phyloP scores from a whole-genome alignment of 73 alveolate genomes.

The Effrenium voratum region DNA sequence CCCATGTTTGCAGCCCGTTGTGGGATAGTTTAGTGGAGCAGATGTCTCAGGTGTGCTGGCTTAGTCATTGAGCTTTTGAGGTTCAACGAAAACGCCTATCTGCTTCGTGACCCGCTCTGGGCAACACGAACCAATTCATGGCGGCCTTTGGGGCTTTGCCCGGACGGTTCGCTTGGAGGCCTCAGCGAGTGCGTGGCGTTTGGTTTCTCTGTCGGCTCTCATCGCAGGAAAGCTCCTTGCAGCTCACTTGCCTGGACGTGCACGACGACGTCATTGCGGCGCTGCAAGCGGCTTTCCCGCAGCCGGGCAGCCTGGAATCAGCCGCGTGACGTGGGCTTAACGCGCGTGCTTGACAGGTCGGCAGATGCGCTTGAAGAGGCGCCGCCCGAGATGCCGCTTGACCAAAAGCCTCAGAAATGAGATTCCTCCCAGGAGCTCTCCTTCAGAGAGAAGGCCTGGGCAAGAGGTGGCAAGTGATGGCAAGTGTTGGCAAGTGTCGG shows the following conservation, averaged over 20 bases:
- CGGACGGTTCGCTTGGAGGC: slow-evolving; percentile 88
- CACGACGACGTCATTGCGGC: slow-evolving; percentile 9
- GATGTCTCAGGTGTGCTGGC: too few species aligned
- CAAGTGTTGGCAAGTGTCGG: background rate
- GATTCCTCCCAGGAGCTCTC: slow-evolving; percentile 14
- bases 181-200: background rate
- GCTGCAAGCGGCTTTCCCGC: slow-evolving; percentile 1
- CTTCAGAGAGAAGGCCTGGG: slow-evolving; percentile 19
- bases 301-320: background rate
- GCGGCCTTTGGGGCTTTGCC: slow-evolving; percentile 94
- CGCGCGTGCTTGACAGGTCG: background rate
- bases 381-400: background rate
- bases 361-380: background rate
- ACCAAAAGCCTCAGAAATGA: background rate
- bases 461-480: background rate
- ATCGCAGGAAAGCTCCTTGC: background rate
- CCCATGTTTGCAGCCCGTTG: background rate
- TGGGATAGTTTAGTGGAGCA: too few species aligned
- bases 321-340: background rate
- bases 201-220: background rate
- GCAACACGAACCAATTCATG: slow-evolving; percentile 72
- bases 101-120: slow-evolving; percentile 1
- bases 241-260: slow-evolving; percentile 16
- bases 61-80: too few species aligned
- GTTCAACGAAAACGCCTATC: background rate